Conservation (phyloP, 169 alveolate species). For the Plasmodium billcollinsi region DNA sequence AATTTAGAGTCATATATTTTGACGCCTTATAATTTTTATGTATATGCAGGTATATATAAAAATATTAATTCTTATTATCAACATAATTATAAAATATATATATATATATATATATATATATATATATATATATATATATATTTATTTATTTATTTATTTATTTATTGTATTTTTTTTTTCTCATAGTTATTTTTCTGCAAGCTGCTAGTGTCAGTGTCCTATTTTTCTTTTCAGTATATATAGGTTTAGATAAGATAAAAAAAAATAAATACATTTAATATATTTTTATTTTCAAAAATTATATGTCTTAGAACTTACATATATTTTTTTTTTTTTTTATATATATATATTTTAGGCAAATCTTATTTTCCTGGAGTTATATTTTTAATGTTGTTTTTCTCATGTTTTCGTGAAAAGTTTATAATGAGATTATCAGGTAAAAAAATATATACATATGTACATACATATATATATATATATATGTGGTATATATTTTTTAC, state of each 20-base stretch:
- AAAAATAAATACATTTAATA: not conserved
- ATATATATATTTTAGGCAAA: constrained; percentile 16
- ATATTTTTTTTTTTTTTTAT: not conserved
- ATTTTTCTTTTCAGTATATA: constrained; percentile 48
- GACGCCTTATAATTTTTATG: constrained; percentile 65
- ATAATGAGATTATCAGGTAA: constrained; percentile 48
- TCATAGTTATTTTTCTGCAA: constrained; percentile 43
- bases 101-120: not conserved
- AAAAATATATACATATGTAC: not conserved
- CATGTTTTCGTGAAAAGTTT: constrained; percentile 70
- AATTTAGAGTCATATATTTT: constrained; percentile 11
- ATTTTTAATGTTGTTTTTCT: constrained; percentile 57
- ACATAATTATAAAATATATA: no score
- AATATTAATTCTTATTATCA: not conserved
- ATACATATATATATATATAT: not conserved
- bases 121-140: no score
- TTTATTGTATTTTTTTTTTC: constrained; percentile 5
- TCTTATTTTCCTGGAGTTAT: constrained; percentile 48
- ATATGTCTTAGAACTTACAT: not conserved
- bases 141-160: no score
- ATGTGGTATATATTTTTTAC: not conserved
- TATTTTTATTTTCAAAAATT: not conserved
- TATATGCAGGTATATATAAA: constrained; percentile 32
- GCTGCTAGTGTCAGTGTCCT: constrained; percentile 59
- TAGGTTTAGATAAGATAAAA: constrained; percentile 22